Conservation (phyloP, 139 green algal genomes). For the Ulvella scutata region DNA sequence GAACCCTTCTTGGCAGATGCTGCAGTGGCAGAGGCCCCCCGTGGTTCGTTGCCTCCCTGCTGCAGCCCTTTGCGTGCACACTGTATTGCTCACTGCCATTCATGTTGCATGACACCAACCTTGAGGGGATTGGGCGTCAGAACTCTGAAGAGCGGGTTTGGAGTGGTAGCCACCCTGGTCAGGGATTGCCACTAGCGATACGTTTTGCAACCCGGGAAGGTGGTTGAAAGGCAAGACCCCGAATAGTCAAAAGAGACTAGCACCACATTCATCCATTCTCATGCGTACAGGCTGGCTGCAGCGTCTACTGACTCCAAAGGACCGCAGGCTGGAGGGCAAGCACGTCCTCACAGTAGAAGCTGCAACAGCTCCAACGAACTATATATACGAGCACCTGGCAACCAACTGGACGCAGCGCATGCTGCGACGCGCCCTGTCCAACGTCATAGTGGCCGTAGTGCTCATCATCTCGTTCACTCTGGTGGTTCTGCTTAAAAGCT, state of each 20-base stretch:
- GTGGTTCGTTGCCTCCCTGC: too few species aligned
- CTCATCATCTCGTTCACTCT: background rate
- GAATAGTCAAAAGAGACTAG: too few species aligned
- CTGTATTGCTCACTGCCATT: background rate
- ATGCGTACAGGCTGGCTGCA: constrained; percentile 2
- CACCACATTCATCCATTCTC: background rate
- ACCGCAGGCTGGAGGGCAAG: background rate
- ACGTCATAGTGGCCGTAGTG: background rate
- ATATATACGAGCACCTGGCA: background rate
- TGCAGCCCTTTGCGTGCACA: background rate
- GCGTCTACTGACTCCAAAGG: background rate
- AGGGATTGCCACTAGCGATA: too few species aligned
- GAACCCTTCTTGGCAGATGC: background rate
- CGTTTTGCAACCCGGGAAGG: too few species aligned
- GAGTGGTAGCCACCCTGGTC: too few species aligned
- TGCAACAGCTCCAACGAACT: background rate
- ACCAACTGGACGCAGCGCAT: background rate
- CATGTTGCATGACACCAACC: too few species aligned
- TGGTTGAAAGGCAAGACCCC: too few species aligned
- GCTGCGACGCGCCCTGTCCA: background rate
- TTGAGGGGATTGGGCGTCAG: too few species aligned
- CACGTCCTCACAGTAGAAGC: background rate
- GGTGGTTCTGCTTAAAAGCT: background rate
- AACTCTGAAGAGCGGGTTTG: too few species aligned
- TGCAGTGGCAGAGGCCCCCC: background rate